phyloP scores from a whole-genome alignment of 805 yeast species.

The Wilhelminamyces savonicus region DNA sequence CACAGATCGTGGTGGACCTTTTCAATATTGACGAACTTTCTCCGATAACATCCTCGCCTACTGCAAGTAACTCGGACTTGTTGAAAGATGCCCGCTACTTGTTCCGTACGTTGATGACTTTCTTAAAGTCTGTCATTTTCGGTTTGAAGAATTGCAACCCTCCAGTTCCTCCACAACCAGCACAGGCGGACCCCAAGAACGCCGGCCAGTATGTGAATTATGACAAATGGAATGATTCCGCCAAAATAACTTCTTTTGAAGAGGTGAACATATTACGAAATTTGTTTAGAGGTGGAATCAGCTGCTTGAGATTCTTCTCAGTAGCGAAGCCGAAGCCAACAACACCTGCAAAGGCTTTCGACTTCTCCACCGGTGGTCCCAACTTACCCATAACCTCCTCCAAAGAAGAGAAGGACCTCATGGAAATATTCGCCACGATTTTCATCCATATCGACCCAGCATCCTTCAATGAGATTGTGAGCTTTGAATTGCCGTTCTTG shows the following conservation, averaged over 20 bases:
- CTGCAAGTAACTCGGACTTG: constrained; percentile 50
- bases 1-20: constrained; percentile 13
- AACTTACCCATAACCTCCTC: constrained; percentile 80
- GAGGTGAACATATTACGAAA: constrained; percentile 73
- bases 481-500: constrained; percentile 69
- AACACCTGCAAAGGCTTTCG: constrained; percentile 27
- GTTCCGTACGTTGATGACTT: constrained; percentile 83
- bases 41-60: constrained; percentile 58
- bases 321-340: constrained; percentile 45
- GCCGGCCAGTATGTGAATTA: constrained; percentile 33
- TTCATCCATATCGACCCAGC: constrained; percentile 93
- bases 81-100: constrained; percentile 83
- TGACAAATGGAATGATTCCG: constrained; percentile 75
- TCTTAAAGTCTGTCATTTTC: constrained; percentile 81
- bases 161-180: constrained; percentile 45
- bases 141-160: constrained; percentile 89
- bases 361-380: constrained; percentile 70
- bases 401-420: constrained; percentile 88
- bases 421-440: constrained; percentile 93
- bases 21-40: constrained; percentile 33
- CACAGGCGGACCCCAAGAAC: constrained; percentile 39
- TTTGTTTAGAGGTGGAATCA: constrained; percentile 77
- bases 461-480: constrained; percentile 88
- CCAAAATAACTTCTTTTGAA: constrained; percentile 76
- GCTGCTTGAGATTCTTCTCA: constrained; percentile 72